Conservation (phyloP, 1,284 basidiomycete genomes). For the Mycena sp. region DNA sequence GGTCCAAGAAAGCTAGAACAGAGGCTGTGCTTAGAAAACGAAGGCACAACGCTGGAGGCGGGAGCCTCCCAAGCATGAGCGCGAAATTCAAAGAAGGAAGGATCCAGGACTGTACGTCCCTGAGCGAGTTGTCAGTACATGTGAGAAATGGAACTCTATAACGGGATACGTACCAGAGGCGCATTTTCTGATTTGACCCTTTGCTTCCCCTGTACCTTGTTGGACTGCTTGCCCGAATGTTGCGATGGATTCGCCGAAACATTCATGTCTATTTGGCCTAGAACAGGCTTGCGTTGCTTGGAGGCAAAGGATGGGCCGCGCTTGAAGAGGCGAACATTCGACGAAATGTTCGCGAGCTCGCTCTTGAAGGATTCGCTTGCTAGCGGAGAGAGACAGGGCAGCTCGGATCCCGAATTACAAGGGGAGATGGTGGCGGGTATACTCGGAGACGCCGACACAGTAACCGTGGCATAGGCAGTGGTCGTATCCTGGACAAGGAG, state of each 20-base stretch:
- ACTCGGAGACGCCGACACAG: not conserved
- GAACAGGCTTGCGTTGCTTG: conserved; percentile 16
- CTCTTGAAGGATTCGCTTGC: conserved; percentile 39
- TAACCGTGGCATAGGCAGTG: not conserved
- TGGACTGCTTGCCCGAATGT: not conserved
- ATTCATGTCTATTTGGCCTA: conserved; percentile 26
- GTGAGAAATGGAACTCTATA: not conserved
- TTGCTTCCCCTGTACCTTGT: conserved; percentile 11
- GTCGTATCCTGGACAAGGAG: conserved; percentile 3
- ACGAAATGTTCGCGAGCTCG: conserved; percentile 30
- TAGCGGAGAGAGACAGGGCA: conserved; percentile 33
- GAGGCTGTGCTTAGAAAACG: conserved; percentile 31
- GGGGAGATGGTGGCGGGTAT: conserved; percentile 3
- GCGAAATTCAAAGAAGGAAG: not conserved
- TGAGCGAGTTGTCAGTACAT: not conserved
- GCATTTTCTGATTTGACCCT: conserved; percentile 9
- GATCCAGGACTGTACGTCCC: not conserved
- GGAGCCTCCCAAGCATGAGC: conserved; percentile 14
- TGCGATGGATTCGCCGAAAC: not conserved
- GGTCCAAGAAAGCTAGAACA: conserved; percentile 28
- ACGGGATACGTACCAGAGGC: not conserved
- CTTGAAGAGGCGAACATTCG: conserved; percentile 30
- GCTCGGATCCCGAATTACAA: conserved; percentile 9
- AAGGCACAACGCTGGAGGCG: conserved; percentile 24
- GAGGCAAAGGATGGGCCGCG: conserved; percentile 4